Conservation (phyloP, 2,329 filamentous ascomycete genomes). For the Aureobasidium sp. region DNA sequence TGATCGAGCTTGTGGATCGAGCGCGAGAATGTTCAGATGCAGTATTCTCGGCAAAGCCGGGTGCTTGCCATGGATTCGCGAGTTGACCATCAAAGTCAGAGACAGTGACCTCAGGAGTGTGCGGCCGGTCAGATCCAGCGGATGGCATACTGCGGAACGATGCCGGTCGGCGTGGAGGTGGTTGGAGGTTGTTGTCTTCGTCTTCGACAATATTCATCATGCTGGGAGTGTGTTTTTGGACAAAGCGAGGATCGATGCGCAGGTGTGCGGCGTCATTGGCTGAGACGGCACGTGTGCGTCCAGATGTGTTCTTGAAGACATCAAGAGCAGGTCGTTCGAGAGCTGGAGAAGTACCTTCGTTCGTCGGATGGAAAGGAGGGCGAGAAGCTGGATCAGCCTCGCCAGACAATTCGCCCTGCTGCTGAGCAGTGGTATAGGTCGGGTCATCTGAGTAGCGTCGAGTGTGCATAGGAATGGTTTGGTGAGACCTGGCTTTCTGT, state of each 20-base stretch:
- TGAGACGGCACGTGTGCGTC: constrained; percentile 48
- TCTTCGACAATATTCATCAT: constrained; percentile 19
- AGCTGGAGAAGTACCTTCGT: not conserved
- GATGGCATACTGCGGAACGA: constrained; percentile 15
- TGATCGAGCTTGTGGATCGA: not conserved
- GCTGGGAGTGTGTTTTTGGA: constrained; percentile 7
- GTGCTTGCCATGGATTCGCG: not conserved
- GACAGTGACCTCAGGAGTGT: constrained; percentile 7
- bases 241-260: constrained; percentile 34
- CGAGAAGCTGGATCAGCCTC: constrained; percentile 41
- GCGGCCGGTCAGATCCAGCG: not conserved
- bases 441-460: constrained; percentile 64
- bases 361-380: constrained; percentile 27
- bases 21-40: not conserved
- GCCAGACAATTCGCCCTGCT: constrained; percentile 42
- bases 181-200: constrained; percentile 19
- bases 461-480: constrained; percentile 60
- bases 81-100: not conserved
- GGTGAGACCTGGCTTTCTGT: constrained; percentile 71
- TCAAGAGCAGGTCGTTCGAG: constrained; percentile 20
- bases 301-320: constrained; percentile 23
- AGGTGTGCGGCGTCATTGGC: constrained; percentile 49
- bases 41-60: not conserved
- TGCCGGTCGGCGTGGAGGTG: constrained; percentile 2
- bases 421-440: constrained; percentile 38